Base-by-base conservation (phyloP, 75 land plant species). In the Azolla pinnata region DNA sequence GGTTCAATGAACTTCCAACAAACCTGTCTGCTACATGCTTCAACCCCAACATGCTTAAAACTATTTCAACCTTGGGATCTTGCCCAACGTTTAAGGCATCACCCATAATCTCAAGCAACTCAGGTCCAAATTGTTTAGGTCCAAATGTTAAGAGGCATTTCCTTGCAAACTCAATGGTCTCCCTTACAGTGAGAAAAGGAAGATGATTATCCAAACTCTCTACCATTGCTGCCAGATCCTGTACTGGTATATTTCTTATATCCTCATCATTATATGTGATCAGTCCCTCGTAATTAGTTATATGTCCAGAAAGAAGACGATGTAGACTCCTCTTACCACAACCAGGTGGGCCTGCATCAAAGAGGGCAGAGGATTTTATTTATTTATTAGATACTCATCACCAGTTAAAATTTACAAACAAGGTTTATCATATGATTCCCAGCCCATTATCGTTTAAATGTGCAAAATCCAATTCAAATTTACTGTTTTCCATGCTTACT, bases 141-240 rank as follows among this genome's bases (percentile, higher is more conserved):
- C 30, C 27, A 4, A 70, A 26, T 12, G 67, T 60, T 56, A 55
- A 67, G 0, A 67, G 63, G 21, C 75, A 73, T 18, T 73, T 67
- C 54, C 60, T 54, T 32, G 75, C 75, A 67, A 73, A 73, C 52
- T 73, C 71, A 29, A 73, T 51, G 21, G 75, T 73, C 58, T 67
- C 75, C 28, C 75, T 48, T 29, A 73, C 75, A 18, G 75, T 59
- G 31, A 73, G 29, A 61, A 67, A 61, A 1, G 74, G 74, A 31
- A 71, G 56, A 46, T 72, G 75, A 33, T 62, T 62, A 23, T 49
- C 32, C 26, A 19, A 30, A 40, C 2, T 33, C 25, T 31, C 8
- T 14, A 51, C 57, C 23, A 61, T 14, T 19, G 71, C 71, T 51
- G 66, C 71, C 10, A 61, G 33, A 44, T 60, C 55, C 33, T 68